Evolutionary conservation across 192 early-diverging fungal species (phyloP).

Genomic region (Coemansia sp.): DNA sequence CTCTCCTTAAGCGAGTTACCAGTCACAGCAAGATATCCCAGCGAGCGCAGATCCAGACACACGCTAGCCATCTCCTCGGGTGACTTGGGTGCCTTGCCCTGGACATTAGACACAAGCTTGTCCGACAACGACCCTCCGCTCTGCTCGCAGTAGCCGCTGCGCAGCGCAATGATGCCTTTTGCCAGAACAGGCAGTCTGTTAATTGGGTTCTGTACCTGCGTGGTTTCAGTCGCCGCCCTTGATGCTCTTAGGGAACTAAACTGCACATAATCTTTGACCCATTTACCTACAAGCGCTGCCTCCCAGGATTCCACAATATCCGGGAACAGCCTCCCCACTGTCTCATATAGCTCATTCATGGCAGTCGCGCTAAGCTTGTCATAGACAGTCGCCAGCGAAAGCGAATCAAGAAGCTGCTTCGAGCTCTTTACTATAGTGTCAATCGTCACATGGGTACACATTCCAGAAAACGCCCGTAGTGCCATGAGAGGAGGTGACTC

Average conservation of each 20-base stretch:
- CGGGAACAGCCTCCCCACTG: conserved; percentile 25
- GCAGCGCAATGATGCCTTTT: conserved; percentile 36
- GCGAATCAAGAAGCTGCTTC: conserved; percentile 13
- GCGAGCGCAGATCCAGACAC: conserved; percentile 39
- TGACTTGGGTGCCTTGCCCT: conserved; percentile 11
- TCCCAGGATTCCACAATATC: conserved; percentile 20
- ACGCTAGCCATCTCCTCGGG: conserved; percentile 12
- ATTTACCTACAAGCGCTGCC: conserved; percentile 10
- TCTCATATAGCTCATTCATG: conserved; percentile 24
- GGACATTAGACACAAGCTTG: conserved; percentile 19
- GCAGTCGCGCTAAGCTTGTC: conserved; percentile 25
- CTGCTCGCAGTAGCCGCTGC: conserved; percentile 24
- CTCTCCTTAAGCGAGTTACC: conserved; percentile 15
- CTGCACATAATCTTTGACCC: conserved; percentile 15
- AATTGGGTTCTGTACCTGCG: conserved; percentile 37
- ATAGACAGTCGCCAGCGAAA: conserved; percentile 29
- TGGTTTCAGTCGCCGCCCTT: conserved; percentile 10
- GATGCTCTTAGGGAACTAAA: conserved; percentile 18
- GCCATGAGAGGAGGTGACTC: conserved; percentile 31
- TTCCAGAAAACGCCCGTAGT: conserved; percentile 29
- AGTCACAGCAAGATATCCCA: conserved; percentile 26
- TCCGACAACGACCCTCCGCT: conserved; percentile 22
- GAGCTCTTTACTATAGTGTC: conserved; percentile 3
- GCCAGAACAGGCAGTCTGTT: conserved; percentile 23
- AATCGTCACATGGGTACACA: conserved; percentile 30